Evolutionary conservation across 257 asterid species (phyloP), one percentile per base, ranked within the genome.

Genomic region (Cruciata laevipes): DNA sequence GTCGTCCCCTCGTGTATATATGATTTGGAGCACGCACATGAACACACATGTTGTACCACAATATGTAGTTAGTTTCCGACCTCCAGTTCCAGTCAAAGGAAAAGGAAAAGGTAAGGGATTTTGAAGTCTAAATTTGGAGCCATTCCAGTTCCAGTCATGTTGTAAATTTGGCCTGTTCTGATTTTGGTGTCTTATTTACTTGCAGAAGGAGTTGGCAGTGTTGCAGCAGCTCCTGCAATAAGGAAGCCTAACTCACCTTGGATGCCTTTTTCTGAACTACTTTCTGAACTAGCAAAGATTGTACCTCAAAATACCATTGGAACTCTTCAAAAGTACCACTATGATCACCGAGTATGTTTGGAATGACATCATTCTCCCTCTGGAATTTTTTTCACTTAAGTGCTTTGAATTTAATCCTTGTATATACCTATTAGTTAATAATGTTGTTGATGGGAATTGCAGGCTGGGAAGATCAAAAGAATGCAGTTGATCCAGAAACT

Each of bases 241-340:
- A 55, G 49, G 72, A 69, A 23, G 69, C 83, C 85, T 2, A 77
- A 4, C 44, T 81, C 85, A 9, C 80, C 83, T 2, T 81, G 79
- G 81, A 72, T 81, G 72, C 74, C 83, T 9, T 70, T 81, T 73
- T 32, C 81, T 4, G 11, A 59, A 31, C 60, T 81, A 17, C 73
- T 81, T 47, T 63, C 80, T 51, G 78, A 68, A 31, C 79, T 81
- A 3, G 67, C 81, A 6, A 67, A 69, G 37, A 37, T 61, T 40
- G 75, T 81, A 57, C 69, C 76, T 18, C 70, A 69, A 18, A 62
- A 67, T 7, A 63, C 73, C 40, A 65, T 81, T 63, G 67, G 58
- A 35, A 55, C 64, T 65, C 76, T 78, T 62, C 61, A 73, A 25
- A 72, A 72, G 64, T 51, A 56, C 68, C 75, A 81, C 49, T 52